These are phyloP conservation scores for Xylaria polymorpha DNA, from an alignment of 2,329 filamentous ascomycete genomes.

Conservation along the genomic window DNA sequence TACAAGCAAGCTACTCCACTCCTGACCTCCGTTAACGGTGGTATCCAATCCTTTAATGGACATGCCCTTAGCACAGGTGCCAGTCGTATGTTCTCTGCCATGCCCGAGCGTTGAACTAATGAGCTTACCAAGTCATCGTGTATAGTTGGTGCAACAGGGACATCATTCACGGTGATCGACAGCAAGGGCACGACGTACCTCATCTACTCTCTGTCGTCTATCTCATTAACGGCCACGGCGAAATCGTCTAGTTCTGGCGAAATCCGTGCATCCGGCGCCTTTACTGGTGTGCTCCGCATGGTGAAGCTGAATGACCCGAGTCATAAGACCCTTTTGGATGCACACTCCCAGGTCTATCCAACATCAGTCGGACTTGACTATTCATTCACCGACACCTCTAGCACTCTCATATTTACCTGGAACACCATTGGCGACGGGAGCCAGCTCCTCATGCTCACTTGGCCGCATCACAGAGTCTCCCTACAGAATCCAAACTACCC, in stretches of 20 bases:
- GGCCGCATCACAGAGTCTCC: slow-evolving; percentile 25
- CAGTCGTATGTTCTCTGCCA: slow-evolving; percentile 5
- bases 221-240: slow-evolving; percentile 14
- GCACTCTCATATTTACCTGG: slow-evolving; percentile 19
- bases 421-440: slow-evolving; percentile 13
- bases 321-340: slow-evolving; percentile 26
- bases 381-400: slow-evolving; percentile 20
- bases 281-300: slow-evolving; percentile 25
- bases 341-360: slow-evolving; percentile 21
- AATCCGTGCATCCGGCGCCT: slow-evolving; percentile 17
- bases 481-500: slow-evolving; percentile 26
- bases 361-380: slow-evolving; percentile 23
- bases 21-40: slow-evolving; percentile 22
- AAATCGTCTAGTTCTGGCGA: slow-evolving; percentile 8
- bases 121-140: slow-evolving; percentile 6
- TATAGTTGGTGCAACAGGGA: slow-evolving; percentile 20
- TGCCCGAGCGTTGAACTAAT: neutral
- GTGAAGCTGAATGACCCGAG: slow-evolving; percentile 25
- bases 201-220: slow-evolving; percentile 26
- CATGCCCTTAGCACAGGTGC: slow-evolving; percentile 18
- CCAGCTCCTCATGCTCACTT: slow-evolving; percentile 23
- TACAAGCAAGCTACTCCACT: slow-evolving; percentile 24
- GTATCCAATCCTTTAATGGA: slow-evolving; percentile 28
- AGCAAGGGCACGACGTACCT: slow-evolving; percentile 21
- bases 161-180: slow-evolving; percentile 22